A percentile compares a stretch with the other conserved stretches of the same genome.
phyloP scores from a whole-genome alignment of 1,284 basidiomycete species.

The Golubevia sp. region DNA sequence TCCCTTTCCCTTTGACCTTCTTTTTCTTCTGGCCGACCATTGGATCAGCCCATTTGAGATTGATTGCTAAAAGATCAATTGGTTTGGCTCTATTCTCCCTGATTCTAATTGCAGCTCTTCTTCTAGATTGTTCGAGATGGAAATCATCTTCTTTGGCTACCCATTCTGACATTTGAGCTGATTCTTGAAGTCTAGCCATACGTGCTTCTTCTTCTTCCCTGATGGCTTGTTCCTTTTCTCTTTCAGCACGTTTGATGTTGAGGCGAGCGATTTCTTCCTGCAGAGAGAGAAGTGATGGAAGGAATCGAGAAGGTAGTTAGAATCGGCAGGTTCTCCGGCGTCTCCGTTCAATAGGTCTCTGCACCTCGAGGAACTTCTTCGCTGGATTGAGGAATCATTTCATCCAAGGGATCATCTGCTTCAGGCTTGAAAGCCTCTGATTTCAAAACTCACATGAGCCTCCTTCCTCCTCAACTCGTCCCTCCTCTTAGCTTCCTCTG shows the following conservation, averaged over 20 bases:
- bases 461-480: conserved; percentile 45
- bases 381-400: too few species aligned
- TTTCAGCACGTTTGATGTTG: conserved; percentile 40
- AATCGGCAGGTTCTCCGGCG: not conserved
- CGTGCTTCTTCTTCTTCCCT: conserved; percentile 44
- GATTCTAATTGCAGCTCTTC: conserved; percentile 49
- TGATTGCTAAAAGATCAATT: conserved; percentile 55
- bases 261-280: conserved; percentile 51
- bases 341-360: not conserved
- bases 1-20: not conserved
- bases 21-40: not conserved
- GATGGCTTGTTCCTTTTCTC: conserved; percentile 39
- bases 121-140: conserved; percentile 51
- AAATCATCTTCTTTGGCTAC: conserved; percentile 60
- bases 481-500: conserved; percentile 33
- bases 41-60: conserved; percentile 52
- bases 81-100: conserved; percentile 54
- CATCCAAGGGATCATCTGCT: too few species aligned
- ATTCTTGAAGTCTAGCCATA: conserved; percentile 43
- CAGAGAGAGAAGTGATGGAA: not conserved
- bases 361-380: not conserved
- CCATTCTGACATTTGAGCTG: conserved; percentile 52
- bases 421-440: too few species aligned
- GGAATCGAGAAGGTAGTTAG: not conserved
- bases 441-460: conserved; percentile 26